Conservation (phyloP, 306 rosid species). For the Rosa chinensis region DNA sequence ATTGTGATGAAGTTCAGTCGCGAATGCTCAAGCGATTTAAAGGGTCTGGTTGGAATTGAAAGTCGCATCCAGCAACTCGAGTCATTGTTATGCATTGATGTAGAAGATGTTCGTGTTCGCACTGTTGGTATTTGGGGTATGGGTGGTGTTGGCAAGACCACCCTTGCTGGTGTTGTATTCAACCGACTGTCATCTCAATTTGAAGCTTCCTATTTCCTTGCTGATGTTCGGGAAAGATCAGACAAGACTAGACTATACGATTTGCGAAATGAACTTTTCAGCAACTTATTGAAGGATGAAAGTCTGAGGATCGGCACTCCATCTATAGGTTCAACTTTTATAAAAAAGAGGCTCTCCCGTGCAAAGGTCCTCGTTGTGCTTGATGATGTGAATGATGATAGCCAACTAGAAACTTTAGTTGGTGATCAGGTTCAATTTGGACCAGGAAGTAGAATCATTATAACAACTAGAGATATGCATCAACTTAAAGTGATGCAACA, state of each 20-base stretch:
- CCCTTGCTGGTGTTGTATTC: neutral
- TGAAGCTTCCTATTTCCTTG: neutral
- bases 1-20: neutral
- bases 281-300: slow-evolving; percentile 3
- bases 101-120: neutral
- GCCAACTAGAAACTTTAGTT: slow-evolving; percentile 3
- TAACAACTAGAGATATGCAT: neutral
- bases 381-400: slow-evolving; percentile 17
- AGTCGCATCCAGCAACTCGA: neutral
- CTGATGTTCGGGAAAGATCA: neutral
- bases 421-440: slow-evolving; percentile 6
- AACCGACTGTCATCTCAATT: neutral
- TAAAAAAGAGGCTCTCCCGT: neutral
- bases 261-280: slow-evolving; percentile 13
- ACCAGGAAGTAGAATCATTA: slow-evolving; percentile 8
- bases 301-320: neutral
- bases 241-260: neutral
- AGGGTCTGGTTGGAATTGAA: slow-evolving; percentile 21
- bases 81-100: neutral
- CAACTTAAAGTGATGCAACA: neutral
- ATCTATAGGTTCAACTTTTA: neutral
- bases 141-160: slow-evolving; percentile 12
- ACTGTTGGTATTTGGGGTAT: slow-evolving; percentile 29
- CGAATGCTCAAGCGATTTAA: neutral
- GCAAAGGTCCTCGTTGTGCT: neutral